Base-by-base conservation (phyloP, 2,329 filamentous ascomycete species). In the Pseudogymnoascus sp. region DNA sequence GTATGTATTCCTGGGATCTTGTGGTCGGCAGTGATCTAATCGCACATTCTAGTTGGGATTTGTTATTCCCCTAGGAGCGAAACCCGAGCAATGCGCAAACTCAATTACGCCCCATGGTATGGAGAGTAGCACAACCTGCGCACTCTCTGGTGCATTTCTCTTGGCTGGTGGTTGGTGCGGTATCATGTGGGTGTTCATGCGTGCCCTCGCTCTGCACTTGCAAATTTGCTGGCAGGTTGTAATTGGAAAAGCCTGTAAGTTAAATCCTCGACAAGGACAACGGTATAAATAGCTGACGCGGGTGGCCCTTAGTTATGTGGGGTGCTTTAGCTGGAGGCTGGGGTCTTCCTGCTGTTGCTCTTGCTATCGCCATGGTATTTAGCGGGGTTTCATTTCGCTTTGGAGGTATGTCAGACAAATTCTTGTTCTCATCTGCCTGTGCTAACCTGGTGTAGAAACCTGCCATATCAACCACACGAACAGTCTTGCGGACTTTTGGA, bases 141-240 rank as follows among this genome's bases (percentile, higher is more conserved):
- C 92, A 4, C 88, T 92, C 65, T 96, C 93, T 0, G 95, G 95
- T 9, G 83, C 91, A 1, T 87, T 97, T 68, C 78, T 99, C 61
- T 83, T 97, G 61, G 84, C 93, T 31, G 95, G 95, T 62, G 95
- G 93, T 47, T 90, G 93, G 82, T 83, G 86, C 31, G 90, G 87
- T 53, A 85, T 91, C 33, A 87, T 96, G 75, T 99, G 95, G 93
- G 86, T 93, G 67, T 96, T 97, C 74, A 82, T 97, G 65, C 87
- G 95, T 67, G 90, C 93, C 0, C 78, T 97, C 35, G 96, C 92
- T 4, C 87, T 99, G 70, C 95, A 99, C 76, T 85, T 99, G 26
- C 95, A 97, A 76, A 97, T 99, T 68, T 97, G 93, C 79, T 99
- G 95, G 95, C 92, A 97, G 75, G 83, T 96, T 35, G 86, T 93